These are phyloP conservation scores for Xylaria flabelliformis DNA, from an alignment of 495 filamentous ascomycete species.

Conservation along the genomic window DNA sequence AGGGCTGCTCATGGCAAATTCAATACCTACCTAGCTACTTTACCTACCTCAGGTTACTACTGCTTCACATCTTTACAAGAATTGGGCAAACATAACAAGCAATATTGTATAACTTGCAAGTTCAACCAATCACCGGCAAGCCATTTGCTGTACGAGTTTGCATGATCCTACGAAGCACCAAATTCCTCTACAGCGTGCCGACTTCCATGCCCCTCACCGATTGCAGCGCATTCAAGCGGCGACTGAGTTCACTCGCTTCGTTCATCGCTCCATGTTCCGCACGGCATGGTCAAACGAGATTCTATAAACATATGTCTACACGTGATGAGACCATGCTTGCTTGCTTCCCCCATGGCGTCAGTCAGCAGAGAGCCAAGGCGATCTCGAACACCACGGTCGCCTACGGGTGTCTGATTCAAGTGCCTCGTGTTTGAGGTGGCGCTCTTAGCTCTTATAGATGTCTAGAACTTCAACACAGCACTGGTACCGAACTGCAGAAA, in stretches of 20 bases:
- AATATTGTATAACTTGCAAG: too few relatives aligned
- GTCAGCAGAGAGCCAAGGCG: background rate
- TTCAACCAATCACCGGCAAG: too few relatives aligned
- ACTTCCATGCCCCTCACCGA: background rate
- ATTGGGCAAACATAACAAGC: background rate
- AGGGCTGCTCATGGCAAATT: background rate
- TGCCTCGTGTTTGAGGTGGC: background rate
- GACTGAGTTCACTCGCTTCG: background rate
- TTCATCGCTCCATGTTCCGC: background rate
- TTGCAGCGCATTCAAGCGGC: background rate
- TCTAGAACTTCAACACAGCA: background rate
- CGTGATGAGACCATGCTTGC: background rate
- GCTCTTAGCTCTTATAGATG: constrained; percentile 3
- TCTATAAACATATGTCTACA: background rate
- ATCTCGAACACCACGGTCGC: background rate
- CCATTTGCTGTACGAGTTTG: too few relatives aligned
- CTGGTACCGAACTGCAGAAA: background rate
- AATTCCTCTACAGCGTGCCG: background rate
- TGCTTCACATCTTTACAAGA: background rate
- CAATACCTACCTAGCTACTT: background rate
- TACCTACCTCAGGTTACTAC: too few relatives aligned
- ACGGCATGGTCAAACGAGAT: background rate
- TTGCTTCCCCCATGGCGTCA: background rate
- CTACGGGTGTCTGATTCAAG: background rate
- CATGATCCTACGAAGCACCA: too few relatives aligned